A percentile compares a stretch with the other conserved stretches of the same genome.
phyloP scores from a whole-genome alignment of 2,329 filamentous ascomycete species.

The Penicillium verrucosum region DNA sequence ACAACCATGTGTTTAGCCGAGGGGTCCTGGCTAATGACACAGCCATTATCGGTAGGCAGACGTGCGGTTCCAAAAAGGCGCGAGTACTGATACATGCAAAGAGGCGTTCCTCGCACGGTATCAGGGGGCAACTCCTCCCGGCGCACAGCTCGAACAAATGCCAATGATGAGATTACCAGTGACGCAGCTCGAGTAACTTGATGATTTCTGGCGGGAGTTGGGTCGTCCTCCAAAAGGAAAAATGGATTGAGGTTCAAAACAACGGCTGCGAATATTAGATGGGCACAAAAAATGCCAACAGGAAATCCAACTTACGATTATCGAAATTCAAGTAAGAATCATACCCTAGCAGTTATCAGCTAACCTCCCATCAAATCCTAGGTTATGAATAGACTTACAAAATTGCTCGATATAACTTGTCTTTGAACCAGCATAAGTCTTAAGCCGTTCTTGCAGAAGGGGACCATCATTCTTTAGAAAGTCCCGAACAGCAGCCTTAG shows the following conservation, averaged over 20 bases:
- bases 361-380: background rate
- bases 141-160: conserved; percentile 88
- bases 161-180: conserved; percentile 80
- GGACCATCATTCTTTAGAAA: conserved; percentile 80
- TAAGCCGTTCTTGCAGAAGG: conserved; percentile 80
- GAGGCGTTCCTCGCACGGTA: conserved; percentile 73
- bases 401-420: conserved; percentile 99
- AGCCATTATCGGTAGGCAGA: conserved; percentile 90
- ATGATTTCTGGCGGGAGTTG: conserved; percentile 91
- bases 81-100: conserved; percentile 99
- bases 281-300: background rate
- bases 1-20: conserved; percentile 92
- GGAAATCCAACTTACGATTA: conserved; percentile 56
- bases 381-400: conserved; percentile 59
- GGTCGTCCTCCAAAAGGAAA: conserved; percentile 95
- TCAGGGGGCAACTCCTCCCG: conserved; percentile 92
- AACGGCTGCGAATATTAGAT: conserved; percentile 54
- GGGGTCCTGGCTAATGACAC: conserved; percentile 91
- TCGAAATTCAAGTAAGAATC: conserved; percentile 98
- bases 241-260: conserved; percentile 97
- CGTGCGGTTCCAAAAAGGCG: conserved; percentile 91
- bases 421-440: conserved; percentile 83
- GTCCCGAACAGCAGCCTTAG: conserved; percentile 72
- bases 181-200: conserved; percentile 94
- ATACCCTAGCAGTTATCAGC: conserved; percentile 66